A percentile compares a stretch with the other conserved stretches of the same genome.
These are phyloP conservation scores for Fomitopsis betulina DNA, from an alignment of 1,284 basidiomycete species.

Conservation along the genomic window DNA sequence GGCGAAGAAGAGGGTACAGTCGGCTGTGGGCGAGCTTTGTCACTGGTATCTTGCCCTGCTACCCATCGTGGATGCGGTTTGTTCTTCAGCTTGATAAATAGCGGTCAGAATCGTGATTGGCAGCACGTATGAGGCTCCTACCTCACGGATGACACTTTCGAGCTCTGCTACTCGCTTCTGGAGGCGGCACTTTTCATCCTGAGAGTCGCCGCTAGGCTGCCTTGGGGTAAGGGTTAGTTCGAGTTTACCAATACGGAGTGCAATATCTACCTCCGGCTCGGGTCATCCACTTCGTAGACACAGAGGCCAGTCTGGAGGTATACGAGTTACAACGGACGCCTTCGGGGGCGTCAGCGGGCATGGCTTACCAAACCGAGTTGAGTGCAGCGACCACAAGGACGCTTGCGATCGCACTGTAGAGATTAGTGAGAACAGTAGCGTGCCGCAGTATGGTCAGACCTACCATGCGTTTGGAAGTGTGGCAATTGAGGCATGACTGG, in stretches of 20 bases:
- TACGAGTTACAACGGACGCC: neutral
- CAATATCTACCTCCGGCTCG: slow-evolving; percentile 42
- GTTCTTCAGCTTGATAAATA: slow-evolving; percentile 46
- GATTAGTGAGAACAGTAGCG: neutral
- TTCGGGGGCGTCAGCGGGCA: neutral
- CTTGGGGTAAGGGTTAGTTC: neutral
- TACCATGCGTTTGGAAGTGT: slow-evolving; percentile 82
- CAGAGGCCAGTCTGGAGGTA: slow-evolving; percentile 66
- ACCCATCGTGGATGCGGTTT: slow-evolving; percentile 68
- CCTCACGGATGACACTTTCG: slow-evolving; percentile 80
- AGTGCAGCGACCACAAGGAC: slow-evolving; percentile 70
- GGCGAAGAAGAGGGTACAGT: neutral
- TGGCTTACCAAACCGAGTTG: slow-evolving; percentile 60
- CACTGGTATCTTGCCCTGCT: slow-evolving; percentile 20
- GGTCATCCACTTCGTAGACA: slow-evolving; percentile 82
- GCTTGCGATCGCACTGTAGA: slow-evolving; percentile 62
- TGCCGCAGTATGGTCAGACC: slow-evolving; percentile 14
- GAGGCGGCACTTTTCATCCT: slow-evolving; percentile 62
- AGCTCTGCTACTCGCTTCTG: slow-evolving; percentile 77
- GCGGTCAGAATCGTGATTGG: slow-evolving; percentile 5
- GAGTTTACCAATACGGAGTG: neutral
- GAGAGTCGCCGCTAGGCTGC: slow-evolving; percentile 22
- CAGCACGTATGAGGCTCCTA: slow-evolving; percentile 20
- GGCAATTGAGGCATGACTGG: slow-evolving; percentile 63
- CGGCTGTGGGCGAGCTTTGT: neutral